Percentiles rank a stretch among this genome's conserved stretches.
Conservation (phyloP, 1,139 yeast species). For the Groenewaldozyma sp. region DNA sequence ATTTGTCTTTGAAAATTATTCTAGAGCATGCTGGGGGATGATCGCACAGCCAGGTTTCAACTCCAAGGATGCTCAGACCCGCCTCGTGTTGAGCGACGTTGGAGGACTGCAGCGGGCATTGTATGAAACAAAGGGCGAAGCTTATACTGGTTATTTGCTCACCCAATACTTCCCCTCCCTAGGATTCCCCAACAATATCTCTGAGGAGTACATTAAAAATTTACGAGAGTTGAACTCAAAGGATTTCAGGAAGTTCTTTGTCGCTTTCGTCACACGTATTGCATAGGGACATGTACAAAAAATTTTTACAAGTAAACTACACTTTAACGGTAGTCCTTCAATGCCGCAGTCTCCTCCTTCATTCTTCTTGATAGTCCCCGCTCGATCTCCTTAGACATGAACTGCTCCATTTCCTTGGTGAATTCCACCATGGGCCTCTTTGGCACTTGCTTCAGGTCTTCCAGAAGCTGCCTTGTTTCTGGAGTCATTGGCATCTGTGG, state of each 20-base stretch:
- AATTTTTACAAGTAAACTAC: constrained; percentile 3
- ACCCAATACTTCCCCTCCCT: constrained; percentile 23
- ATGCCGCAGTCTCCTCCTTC: constrained; percentile 24
- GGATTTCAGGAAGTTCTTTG: constrained; percentile 25
- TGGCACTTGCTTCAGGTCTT: constrained; percentile 45
- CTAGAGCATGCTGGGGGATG: constrained; percentile 66
- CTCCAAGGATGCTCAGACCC: constrained; percentile 68
- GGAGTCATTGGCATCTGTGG: constrained; percentile 65
- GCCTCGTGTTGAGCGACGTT: constrained; percentile 66
- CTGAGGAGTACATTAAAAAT: constrained; percentile 21
- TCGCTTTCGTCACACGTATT: constrained; percentile 12
- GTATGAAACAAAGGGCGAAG: constrained; percentile 31
- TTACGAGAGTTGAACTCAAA: constrained; percentile 19
- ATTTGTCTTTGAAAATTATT: constrained; percentile 57
- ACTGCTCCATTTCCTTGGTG: constrained; percentile 57
- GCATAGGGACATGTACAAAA: constrained; percentile 7
- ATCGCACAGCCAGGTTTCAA: constrained; percentile 67
- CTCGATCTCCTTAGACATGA: constrained; percentile 46
- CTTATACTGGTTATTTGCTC: constrained; percentile 21
- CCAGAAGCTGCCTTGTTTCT: constrained; percentile 33
- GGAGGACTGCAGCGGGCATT: constrained; percentile 61
- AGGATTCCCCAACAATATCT: constrained; percentile 24
- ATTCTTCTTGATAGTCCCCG: constrained; percentile 34
- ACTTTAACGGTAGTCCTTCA: constrained; percentile 22
- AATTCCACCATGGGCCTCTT: constrained; percentile 42